Base-by-base conservation (phyloP, 805 yeast genomes). In the Candida stauntonica region DNA sequence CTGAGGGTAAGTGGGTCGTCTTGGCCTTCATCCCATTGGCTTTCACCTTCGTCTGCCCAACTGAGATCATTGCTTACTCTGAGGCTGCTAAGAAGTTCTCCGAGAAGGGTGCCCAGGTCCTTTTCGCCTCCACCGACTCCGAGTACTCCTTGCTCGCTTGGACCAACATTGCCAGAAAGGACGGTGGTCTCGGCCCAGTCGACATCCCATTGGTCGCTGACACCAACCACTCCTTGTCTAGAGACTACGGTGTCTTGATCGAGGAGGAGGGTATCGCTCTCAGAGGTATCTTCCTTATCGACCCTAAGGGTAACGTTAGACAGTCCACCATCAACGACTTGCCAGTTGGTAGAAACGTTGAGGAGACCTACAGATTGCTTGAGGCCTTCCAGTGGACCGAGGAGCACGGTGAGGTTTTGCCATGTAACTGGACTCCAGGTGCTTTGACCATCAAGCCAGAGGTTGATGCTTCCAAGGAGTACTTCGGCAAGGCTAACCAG, bases 351-450 rank as follows among this genome's bases (percentile, higher is more conserved):
- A 88, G 99, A 79, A 84, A 86, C 62, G 99, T 93, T 55, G 97
- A 89, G 53, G 99, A 93, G 79, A 84, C 97, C 53, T 76, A 87
- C 64, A 89, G 99, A 82, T 79, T 93, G 64, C 78, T 93, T 50
- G 98, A 93, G 67, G 99, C 97, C 57, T 93, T 93, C 96, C 96
- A 91, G 76, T 93, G 95, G 89, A 86, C 96, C 60, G 98, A 89
- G 70, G 85, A 86, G 76, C 75, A 93, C 81, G 99, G 99, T 73
- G 96, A 94, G 75, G 99, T 91, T 54, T 89, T 97, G 75, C 99
- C 99, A 61, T 97, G 98, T 66, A 93, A 91, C 94, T 91, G 99
- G 99, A 78, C 81, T 42, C 82, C 86, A 67, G 99, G 99, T 73
- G 66, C 86, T 47, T 95, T 86, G 63, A 85, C 95, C 68, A 87